Base-by-base conservation (phyloP, 805 yeast genomes). In the Starmera caribaea region DNA sequence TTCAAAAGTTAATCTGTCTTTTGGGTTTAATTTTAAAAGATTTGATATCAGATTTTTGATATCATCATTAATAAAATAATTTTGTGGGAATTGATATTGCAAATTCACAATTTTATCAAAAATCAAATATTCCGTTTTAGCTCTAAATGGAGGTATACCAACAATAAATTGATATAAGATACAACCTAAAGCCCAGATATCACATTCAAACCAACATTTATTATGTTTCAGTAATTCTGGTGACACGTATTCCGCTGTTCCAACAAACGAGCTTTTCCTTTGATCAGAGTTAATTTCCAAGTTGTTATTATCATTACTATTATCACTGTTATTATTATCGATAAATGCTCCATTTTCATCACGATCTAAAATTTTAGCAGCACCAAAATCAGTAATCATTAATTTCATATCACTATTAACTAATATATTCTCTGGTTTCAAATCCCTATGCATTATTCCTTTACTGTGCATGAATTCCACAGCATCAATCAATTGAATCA, bases 141-240 rank as follows among this genome's bases (percentile, higher is more conserved):
- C 94, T 53, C 82, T 83, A 58, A 84, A 84, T 5, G 95, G 94
- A 1, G 97, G 92, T 46, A 72, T 74, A 0, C 97, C 96, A 44
- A 95, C 95, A 17, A 89, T 77, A 95, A 92, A 86, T 57, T 92
- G 97, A 59, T 84, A 92, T 1, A 92, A 60, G 8, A 92, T 90
- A 57, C 97, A 88, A 1, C 98, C 99, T 60, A 95, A 85, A 10
- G 97, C 90, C 99, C 99, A 92, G n/a, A 92, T 81, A 61, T 92
- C 99, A 38, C 96, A 84, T 33, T 33, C 35, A 14, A 17, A 33
- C 15, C 35, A 26, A 24, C 35, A 33, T 17, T 33, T 33, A 14
- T 81, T 83, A 51, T 73, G 83, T 45, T 80, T 85, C 43, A 84
- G 63, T 31, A 84, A 62, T 51, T 84, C 95, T 0, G 95, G 94